These are phyloP conservation scores for Asterophora parasitica DNA, from an alignment of 768 basidiomycete species.

Conservation along the genomic window DNA sequence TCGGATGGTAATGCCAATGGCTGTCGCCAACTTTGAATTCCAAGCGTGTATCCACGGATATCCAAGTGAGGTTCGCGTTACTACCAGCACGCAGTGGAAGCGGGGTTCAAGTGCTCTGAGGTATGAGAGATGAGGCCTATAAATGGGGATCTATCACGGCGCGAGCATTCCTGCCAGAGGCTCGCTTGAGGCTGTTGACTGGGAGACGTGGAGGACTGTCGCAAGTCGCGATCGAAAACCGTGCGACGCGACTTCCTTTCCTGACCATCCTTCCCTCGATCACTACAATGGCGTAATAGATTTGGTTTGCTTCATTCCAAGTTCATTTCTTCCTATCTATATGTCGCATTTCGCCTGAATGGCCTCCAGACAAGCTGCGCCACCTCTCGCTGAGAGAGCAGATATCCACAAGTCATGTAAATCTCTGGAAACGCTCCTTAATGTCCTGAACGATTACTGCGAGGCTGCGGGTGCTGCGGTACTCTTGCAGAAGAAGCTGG, in stretches of 20 bases:
- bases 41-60: not conserved
- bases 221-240: not conserved
- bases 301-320: not conserved
- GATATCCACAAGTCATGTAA: constrained; percentile 83
- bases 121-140: no score
- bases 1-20: not conserved
- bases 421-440: constrained; percentile 63
- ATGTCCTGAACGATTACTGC: constrained; percentile 67
- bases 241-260: not conserved
- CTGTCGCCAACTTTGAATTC: no score
- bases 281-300: not conserved
- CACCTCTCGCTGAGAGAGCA: constrained; percentile 49
- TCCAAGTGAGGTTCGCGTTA: not conserved
- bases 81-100: no score
- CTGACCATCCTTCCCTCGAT: not conserved
- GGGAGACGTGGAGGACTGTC: no score
- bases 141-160: no score
- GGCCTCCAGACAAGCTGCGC: constrained; percentile 11
- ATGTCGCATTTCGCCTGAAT: constrained; percentile 8
- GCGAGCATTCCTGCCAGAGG: no score
- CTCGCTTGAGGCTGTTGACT: no score
- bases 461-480: constrained; percentile 62
- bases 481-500: constrained; percentile 67
- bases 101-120: not conserved
- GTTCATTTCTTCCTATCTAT: not conserved